phyloP scores from a whole-genome alignment of 140 eudicot genomes.

The Anethum foeniculum region DNA sequence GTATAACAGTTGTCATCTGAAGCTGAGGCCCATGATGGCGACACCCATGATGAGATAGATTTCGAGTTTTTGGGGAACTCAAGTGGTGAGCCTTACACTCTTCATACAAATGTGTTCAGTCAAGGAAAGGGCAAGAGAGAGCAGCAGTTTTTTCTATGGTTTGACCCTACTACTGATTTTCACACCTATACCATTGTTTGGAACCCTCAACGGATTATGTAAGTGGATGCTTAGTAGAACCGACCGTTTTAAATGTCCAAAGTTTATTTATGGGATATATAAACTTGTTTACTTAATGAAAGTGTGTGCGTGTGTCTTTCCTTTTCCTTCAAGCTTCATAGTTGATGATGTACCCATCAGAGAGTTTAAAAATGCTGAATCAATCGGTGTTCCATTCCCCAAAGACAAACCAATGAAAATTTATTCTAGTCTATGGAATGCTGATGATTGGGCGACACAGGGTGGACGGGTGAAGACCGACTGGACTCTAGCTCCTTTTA shows the following conservation, averaged over 20 bases:
- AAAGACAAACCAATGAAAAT: constrained; percentile 56
- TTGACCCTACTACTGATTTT: constrained; percentile 53
- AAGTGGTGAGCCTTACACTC: constrained; percentile 47
- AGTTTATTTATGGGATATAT: not conserved
- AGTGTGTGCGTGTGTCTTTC: not conserved
- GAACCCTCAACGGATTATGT: constrained; percentile 25
- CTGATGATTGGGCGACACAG: constrained; percentile 61
- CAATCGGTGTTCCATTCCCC: constrained; percentile 45
- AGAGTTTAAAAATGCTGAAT: constrained; percentile 54
- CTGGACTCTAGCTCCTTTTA: constrained; percentile 52
- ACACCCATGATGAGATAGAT: constrained; percentile 48
- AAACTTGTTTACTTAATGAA: constrained; percentile 10
- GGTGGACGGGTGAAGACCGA: constrained; percentile 48
- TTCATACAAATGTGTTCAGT: constrained; percentile 52
- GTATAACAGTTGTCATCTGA: constrained; percentile 39
- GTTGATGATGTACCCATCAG: constrained; percentile 50
- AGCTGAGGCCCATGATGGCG: constrained; percentile 15
- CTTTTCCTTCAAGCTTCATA: constrained; percentile 8
- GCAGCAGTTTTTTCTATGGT: constrained; percentile 55
- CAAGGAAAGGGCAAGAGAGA: constrained; percentile 54
- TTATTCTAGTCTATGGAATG: constrained; percentile 62
- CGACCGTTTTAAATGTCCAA: too few species aligned
- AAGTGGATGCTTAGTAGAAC: not conserved
- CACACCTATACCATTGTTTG: constrained; percentile 30
- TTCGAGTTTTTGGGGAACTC: constrained; percentile 57